phyloP scores from a whole-genome alignment of 768 basidiomycete genomes.

The Tephrocybe sp. region DNA sequence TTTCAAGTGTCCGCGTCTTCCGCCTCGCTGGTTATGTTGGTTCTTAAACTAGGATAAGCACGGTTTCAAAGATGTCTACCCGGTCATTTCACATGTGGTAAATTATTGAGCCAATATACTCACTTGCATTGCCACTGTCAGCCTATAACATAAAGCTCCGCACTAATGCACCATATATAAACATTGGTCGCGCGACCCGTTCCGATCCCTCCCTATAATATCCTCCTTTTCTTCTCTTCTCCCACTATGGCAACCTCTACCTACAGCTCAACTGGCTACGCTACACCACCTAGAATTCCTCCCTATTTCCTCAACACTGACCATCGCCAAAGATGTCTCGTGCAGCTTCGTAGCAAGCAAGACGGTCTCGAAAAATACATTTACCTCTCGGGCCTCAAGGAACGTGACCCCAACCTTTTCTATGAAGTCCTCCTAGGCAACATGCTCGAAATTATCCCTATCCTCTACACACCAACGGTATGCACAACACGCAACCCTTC shows the following conservation, averaged over 20 bases:
- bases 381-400: constrained; percentile 64
- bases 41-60: constrained; percentile 23
- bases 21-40: constrained; percentile 19
- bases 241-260: constrained; percentile 6
- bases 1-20: constrained; percentile 25
- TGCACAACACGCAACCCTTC: constrained; percentile 4
- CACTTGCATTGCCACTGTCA: not conserved
- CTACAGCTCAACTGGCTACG: constrained; percentile 1
- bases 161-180: constrained; percentile 13
- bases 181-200: not conserved
- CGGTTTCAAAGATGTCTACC: constrained; percentile 20
- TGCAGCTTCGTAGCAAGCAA: constrained; percentile 57
- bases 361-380: constrained; percentile 68
- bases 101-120: not conserved
- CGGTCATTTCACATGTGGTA: constrained; percentile 31
- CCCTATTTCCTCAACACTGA: constrained; percentile 49
- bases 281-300: constrained; percentile 33
- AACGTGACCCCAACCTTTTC: constrained; percentile 63
- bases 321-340: constrained; percentile 56
- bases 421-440: constrained; percentile 63
- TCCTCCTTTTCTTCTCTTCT: not conserved
- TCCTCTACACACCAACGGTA: constrained; percentile 78
- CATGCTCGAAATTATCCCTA: constrained; percentile 66
- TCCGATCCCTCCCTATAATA: not conserved
- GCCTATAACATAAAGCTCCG: not conserved